Percentiles rank a stretch among this genome's conserved stretches.
Conservation (phyloP, 2,329 filamentous ascomycete genomes). For the Phialemoniopsis sp. region DNA sequence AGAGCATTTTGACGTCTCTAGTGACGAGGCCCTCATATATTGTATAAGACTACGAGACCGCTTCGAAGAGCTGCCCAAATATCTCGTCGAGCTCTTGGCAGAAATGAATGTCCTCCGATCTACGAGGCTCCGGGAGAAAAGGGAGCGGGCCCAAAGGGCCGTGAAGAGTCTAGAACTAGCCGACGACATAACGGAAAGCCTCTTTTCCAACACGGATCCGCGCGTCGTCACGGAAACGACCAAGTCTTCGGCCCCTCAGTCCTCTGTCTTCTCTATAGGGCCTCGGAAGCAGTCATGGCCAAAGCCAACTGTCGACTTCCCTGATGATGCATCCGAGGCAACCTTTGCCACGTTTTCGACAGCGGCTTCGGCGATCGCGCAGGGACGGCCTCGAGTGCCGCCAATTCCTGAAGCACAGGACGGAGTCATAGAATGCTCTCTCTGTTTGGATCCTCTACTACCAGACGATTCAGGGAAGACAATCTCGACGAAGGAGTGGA, state of each 20-base stretch:
- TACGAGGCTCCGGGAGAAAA: background rate
- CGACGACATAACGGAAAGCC: background rate
- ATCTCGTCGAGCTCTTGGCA: slow-evolving; percentile 4
- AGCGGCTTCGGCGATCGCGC: background rate
- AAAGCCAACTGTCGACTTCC: background rate
- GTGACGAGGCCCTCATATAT: slow-evolving; percentile 2
- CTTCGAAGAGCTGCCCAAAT: slow-evolving; percentile 2
- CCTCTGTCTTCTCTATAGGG: background rate
- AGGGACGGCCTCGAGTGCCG: slow-evolving; percentile 2
- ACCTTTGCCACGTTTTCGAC: slow-evolving; percentile 4
- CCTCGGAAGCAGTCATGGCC: background rate
- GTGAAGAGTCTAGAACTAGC: no score
- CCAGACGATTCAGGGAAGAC: no score
- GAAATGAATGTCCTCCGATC: slow-evolving; percentile 2
- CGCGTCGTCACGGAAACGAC: background rate
- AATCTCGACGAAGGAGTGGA: no score
- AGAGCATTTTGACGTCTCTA: slow-evolving; percentile 3
- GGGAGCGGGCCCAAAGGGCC: no score
- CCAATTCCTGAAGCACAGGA: slow-evolving; percentile 1
- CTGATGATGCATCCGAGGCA: slow-evolving; percentile 3
- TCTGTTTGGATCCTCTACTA: no score
- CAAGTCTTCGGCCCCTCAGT: background rate
- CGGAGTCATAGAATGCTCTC: no score
- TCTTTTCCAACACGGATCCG: background rate
- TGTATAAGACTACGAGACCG: slow-evolving; percentile 5